Conservation (phyloP, 768 basidiomycete genomes). For the Xerocomellus chrysenteron region DNA sequence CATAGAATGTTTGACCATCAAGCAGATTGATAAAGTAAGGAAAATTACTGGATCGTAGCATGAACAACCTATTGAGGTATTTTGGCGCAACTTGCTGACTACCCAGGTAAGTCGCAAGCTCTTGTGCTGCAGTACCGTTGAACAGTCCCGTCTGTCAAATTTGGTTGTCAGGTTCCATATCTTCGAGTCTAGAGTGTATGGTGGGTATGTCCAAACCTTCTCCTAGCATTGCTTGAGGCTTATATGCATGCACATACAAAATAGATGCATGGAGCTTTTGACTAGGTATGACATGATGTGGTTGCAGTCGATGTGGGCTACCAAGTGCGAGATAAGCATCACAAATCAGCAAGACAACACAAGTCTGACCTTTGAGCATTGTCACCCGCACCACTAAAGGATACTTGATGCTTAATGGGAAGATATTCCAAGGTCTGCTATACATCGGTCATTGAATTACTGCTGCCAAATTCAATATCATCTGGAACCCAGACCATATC, state of each 20-base stretch:
- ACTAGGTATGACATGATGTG: background rate
- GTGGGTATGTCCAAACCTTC: slow-evolving; percentile 18
- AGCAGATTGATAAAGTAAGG: background rate
- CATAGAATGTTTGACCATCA: background rate
- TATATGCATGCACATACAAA: slow-evolving; percentile 15
- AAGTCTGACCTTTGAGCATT: slow-evolving; percentile 16
- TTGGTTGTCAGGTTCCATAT: background rate
- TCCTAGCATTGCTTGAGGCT: slow-evolving; percentile 13
- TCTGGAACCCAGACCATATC: slow-evolving; percentile 22
- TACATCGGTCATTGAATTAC: background rate
- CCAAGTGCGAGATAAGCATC: background rate
- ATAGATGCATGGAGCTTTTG: slow-evolving; percentile 18
- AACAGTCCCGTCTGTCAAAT: slow-evolving; percentile 20
- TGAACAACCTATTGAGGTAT: too few relatives aligned
- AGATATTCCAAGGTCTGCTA: slow-evolving; percentile 22
- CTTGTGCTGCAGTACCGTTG: slow-evolving; percentile 9
- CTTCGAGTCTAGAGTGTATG: background rate
- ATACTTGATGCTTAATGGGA: slow-evolving; percentile 26
- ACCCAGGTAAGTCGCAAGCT: slow-evolving; percentile 5
- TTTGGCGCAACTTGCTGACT: slow-evolving; percentile 13
- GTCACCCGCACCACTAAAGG: slow-evolving; percentile 18
- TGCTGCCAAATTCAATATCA: slow-evolving; percentile 19
- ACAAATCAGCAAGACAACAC: background rate
- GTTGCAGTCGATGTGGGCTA: slow-evolving; percentile 16
- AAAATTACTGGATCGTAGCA: slow-evolving; percentile 4